phyloP scores from a whole-genome alignment of 768 basidiomycete genomes.

The Xerocomus spinulosus region DNA sequence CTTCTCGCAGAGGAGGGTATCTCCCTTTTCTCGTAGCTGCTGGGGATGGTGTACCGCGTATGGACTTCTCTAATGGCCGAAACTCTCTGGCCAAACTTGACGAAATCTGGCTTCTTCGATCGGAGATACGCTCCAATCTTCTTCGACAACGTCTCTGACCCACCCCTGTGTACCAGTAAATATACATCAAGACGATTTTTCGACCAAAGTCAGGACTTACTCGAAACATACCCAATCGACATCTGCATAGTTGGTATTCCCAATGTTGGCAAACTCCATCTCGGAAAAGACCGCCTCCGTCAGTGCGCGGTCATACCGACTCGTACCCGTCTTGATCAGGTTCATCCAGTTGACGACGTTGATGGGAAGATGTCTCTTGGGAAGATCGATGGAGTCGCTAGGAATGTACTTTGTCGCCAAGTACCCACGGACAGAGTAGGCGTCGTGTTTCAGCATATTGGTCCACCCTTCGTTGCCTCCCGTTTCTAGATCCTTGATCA shows the following conservation, averaged over 20 bases:
- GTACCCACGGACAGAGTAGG: conserved; percentile 27
- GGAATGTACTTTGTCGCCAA: conserved; percentile 22
- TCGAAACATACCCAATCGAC: not conserved
- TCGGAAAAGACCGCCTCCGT: not conserved
- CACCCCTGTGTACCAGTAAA: conserved; percentile 10
- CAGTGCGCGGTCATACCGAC: conserved; percentile 1
- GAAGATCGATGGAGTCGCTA: conserved; percentile 15
- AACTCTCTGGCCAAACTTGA: conserved; percentile 15
- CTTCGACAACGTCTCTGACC: conserved; percentile 17
- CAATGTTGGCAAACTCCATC: not conserved
- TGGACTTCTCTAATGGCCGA: conserved; percentile 11
- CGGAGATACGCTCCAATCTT: conserved; percentile 17
- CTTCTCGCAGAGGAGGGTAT: not conserved
- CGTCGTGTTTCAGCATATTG: conserved; percentile 24
- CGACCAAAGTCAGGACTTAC: not conserved
- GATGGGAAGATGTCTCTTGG: conserved; percentile 13
- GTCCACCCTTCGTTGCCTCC: conserved; percentile 22
- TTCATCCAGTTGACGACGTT: conserved; percentile 30
- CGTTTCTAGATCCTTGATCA: conserved; percentile 19
- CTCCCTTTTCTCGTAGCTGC: not conserved
- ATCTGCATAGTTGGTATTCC: conserved; percentile 2
- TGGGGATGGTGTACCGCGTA: too few species aligned
- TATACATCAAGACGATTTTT: too few species aligned
- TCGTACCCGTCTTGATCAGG: conserved; percentile 29
- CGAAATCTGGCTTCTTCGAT: not conserved